Conservation (phyloP, 176 grass and related monocot species). For the Bolboschoenus planiculmis region DNA sequence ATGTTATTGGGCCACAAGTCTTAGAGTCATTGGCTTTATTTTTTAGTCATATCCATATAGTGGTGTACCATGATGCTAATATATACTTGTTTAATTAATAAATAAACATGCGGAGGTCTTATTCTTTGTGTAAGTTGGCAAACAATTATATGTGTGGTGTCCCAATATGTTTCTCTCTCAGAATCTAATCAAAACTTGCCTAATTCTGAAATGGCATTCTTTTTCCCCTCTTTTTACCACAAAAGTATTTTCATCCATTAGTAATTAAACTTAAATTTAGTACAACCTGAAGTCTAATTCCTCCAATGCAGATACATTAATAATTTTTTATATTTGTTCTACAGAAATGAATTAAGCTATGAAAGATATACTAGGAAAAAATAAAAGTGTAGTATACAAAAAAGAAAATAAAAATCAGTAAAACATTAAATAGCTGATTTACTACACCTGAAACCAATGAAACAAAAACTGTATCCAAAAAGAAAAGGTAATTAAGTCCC, state of each 20-base stretch:
- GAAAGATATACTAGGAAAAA: neutral
- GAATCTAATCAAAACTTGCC: neutral
- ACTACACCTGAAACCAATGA: neutral
- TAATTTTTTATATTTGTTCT: too few species aligned
- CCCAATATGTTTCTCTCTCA: neutral
- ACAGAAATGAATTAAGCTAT: too few species aligned
- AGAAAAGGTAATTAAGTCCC: neutral
- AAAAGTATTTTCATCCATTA: neutral
- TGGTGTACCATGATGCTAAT: constrained; percentile 12
- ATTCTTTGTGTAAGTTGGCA: neutral
- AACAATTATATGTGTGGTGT: neutral
- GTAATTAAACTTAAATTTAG: neutral
- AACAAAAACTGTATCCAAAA: neutral
- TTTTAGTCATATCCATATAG: neutral
- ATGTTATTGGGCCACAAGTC: neutral
- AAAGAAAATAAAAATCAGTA: neutral
- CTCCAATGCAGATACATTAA: too few species aligned
- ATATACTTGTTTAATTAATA: neutral
- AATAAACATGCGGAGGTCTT: neutral
- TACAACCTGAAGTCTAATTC: too few species aligned
- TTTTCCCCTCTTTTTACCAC: neutral
- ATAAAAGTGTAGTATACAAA: neutral
- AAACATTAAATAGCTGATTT: neutral
- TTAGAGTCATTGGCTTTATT: neutral
- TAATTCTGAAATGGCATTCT: neutral